These are phyloP conservation scores for Gracilaria gracilis DNA, from an alignment of 23 red algal species.

Conservation along the genomic window DNA sequence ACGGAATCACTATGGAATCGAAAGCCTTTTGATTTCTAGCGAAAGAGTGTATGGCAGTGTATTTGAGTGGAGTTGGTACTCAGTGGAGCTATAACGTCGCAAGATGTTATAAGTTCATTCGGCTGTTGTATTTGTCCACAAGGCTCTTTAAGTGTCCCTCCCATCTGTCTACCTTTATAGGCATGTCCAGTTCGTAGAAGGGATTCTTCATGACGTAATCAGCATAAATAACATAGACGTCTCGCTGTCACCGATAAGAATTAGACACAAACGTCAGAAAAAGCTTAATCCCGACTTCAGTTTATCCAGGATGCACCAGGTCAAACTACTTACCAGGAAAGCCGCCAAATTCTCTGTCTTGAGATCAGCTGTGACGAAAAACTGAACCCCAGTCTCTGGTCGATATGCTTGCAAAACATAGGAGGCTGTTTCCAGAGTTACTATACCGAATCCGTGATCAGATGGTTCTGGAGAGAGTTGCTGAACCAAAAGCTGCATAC, in stretches of 20 bases:
- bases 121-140: slow-evolving; percentile 77
- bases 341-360: slow-evolving; percentile 70
- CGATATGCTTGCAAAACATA: slow-evolving; percentile 83
- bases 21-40: background rate
- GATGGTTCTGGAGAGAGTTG: slow-evolving; percentile 85
- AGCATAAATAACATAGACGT: slow-evolving; percentile 87
- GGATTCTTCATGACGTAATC: slow-evolving; percentile 99
- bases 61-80: background rate
- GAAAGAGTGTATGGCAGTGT: background rate
- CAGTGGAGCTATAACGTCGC: background rate
- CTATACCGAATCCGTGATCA: slow-evolving; percentile 83
- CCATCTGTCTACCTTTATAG: slow-evolving; percentile 91
- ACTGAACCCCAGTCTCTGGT: slow-evolving; percentile 89
- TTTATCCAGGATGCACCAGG: background rate
- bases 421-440: slow-evolving; percentile 74
- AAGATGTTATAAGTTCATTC: slow-evolving; percentile 1
- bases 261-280: background rate
- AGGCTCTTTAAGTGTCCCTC: slow-evolving; percentile 66
- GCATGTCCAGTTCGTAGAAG: slow-evolving; percentile 99
- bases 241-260: slow-evolving; percentile 40
- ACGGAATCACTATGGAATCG: background rate
- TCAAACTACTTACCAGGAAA: slow-evolving; percentile 56
- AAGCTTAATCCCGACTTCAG: background rate
- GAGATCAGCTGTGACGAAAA: slow-evolving; percentile 86
- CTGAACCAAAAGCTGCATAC: slow-evolving; percentile 92